Evolutionary conservation across 2,329 filamentous ascomycete genomes (phyloP).

Genomic region (Alternaria sp.): DNA sequence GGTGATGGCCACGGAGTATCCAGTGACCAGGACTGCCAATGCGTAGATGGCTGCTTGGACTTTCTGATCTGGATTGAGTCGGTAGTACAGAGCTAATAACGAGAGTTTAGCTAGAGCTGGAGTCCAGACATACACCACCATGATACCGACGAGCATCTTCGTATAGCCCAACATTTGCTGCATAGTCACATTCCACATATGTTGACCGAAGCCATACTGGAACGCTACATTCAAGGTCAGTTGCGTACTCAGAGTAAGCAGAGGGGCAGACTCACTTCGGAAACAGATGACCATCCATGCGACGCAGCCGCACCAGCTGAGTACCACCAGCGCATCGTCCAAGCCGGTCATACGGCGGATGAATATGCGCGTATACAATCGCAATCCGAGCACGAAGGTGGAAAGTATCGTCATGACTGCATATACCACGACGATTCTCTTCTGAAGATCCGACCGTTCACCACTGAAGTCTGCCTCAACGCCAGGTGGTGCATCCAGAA

Average conservation of each 20-base stretch:
- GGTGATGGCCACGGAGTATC: slow-evolving; percentile 25
- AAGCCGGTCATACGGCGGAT: slow-evolving; percentile 15
- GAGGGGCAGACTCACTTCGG: slow-evolving; percentile 2
- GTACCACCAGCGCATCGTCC: slow-evolving; percentile 19
- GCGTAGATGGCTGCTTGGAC: slow-evolving; percentile 19
- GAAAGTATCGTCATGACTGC: slow-evolving; percentile 18
- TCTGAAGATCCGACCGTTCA: slow-evolving; percentile 16
- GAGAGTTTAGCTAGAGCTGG: slow-evolving; percentile 31
- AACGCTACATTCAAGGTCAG: slow-evolving; percentile 14
- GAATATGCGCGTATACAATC: slow-evolving; percentile 24
- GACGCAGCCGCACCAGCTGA: slow-evolving; percentile 23
- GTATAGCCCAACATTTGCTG: slow-evolving; percentile 12
- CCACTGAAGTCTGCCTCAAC: slow-evolving; percentile 13
- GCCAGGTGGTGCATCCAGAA: slow-evolving; percentile 14
- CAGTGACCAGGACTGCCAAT: slow-evolving; percentile 16
- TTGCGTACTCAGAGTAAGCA: not conserved
- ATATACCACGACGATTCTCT: slow-evolving; percentile 18
- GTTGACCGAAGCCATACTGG: slow-evolving; percentile 26
- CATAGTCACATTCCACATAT: slow-evolving; percentile 24
- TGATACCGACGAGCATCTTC: slow-evolving; percentile 21
- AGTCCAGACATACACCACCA: slow-evolving; percentile 27
- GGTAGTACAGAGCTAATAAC: slow-evolving; percentile 26
- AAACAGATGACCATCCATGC: slow-evolving; percentile 22
- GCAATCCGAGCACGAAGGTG: slow-evolving; percentile 14
- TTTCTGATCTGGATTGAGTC: slow-evolving; percentile 17